phyloP scores from a whole-genome alignment of 2,329 filamentous ascomycete species.

The Fusarium illudens region DNA sequence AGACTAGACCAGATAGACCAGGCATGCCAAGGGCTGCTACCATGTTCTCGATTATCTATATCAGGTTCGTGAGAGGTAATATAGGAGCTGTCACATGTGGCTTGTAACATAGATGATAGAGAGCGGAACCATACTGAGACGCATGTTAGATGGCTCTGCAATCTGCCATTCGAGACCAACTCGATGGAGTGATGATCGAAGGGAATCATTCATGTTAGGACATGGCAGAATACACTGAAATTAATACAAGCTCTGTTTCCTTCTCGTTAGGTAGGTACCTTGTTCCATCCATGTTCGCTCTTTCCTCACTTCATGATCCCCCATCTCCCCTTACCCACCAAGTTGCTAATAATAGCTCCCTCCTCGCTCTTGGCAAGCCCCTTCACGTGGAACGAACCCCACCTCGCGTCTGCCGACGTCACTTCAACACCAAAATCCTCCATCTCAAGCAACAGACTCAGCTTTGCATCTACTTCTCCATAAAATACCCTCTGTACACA shows the following conservation, averaged over 20 bases:
- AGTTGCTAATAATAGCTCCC: background rate
- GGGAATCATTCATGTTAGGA: background rate
- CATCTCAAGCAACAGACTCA: background rate
- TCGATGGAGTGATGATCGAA: background rate
- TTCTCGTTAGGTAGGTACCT: background rate
- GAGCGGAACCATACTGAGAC: background rate
- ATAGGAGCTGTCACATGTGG: background rate
- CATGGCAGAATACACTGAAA: background rate
- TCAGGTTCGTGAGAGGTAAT: background rate
- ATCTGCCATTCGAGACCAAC: background rate
- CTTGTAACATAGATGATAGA: background rate
- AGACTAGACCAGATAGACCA: background rate
- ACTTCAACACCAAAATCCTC: background rate
- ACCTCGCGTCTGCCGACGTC: background rate
- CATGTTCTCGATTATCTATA: background rate
- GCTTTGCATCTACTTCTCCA: too few species aligned
- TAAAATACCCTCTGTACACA: background rate
- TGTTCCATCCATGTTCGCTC: background rate
- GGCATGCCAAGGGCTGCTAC: background rate
- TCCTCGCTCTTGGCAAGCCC: background rate
- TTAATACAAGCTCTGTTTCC: background rate
- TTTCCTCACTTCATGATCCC: background rate
- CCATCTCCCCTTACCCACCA: background rate
- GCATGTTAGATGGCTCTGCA: background rate
- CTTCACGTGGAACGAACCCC: background rate